Percentiles rank a stretch among this genome's conserved stretches.
These are phyloP conservation scores for Lactifluus volemus DNA, from an alignment of 768 basidiomycete genomes.

Conservation along the genomic window DNA sequence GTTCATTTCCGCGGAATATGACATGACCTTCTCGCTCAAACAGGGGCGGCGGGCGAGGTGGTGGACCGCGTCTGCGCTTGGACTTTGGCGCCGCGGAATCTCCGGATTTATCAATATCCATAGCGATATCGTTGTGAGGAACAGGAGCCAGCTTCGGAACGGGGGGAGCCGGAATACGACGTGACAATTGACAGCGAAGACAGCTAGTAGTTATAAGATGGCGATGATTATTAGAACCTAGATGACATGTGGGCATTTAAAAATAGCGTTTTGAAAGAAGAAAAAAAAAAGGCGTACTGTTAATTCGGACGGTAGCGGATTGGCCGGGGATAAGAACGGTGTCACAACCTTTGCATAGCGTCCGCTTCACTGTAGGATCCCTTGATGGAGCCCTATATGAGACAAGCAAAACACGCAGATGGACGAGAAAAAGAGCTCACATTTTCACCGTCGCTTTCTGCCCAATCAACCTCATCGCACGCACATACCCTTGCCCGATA, in stretches of 20 bases:
- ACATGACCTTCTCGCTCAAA: conserved; percentile 60
- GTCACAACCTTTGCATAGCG: conserved; percentile 64
- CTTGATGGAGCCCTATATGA: conserved; percentile 29
- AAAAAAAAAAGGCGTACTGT: conserved; percentile 36
- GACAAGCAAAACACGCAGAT: neutral
- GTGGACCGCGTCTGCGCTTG: conserved; percentile 23
- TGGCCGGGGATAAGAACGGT: conserved; percentile 58
- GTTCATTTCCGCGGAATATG: conserved; percentile 56
- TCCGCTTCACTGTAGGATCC: conserved; percentile 78
- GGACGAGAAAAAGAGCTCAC: conserved; percentile 33
- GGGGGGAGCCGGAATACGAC: conserved; percentile 62
- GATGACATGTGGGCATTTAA: neutral
- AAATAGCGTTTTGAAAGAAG: neutral
- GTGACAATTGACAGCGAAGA: conserved; percentile 43
- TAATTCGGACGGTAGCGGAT: conserved; percentile 55
- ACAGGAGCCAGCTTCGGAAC: neutral
- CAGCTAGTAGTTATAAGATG: conserved; percentile 55
- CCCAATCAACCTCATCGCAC: conserved; percentile 60
- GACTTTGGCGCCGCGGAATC: neutral
- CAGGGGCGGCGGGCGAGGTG: conserved; percentile 44
- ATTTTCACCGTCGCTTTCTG: conserved; percentile 72
- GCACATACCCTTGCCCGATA: conserved; percentile 55
- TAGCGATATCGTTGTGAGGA: neutral
- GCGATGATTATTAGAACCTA: conserved; percentile 41
- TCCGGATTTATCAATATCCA: neutral